phyloP scores from a whole-genome alignment of 2,329 filamentous ascomycete genomes.

The Exutisphaerella laricina region DNA sequence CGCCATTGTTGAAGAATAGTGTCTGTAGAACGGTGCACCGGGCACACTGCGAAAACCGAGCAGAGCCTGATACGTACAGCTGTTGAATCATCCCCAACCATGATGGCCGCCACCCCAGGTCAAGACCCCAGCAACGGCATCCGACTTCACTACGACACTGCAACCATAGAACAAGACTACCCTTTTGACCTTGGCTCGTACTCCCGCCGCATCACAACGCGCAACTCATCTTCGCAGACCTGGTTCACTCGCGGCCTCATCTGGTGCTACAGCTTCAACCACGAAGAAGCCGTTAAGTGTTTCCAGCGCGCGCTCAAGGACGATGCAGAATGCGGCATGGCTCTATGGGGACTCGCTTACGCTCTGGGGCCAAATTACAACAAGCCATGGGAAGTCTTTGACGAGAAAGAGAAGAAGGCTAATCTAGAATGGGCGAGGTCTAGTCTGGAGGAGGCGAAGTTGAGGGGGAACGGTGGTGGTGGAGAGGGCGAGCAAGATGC shows the following conservation, averaged over 20 bases:
- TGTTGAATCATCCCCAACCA: too few species aligned
- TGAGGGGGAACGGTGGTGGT: slow-evolving; percentile 16
- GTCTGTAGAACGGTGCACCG: too few species aligned
- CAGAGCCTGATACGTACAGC: too few species aligned
- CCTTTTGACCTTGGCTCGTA: slow-evolving; percentile 56
- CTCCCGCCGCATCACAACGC: slow-evolving; percentile 51
- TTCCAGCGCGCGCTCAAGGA: slow-evolving; percentile 55
- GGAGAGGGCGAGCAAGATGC: slow-evolving; percentile 33
- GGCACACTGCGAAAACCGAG: too few species aligned
- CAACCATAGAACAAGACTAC: slow-evolving; percentile 6
- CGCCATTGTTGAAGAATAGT: too few species aligned
- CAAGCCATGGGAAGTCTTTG: slow-evolving; percentile 70
- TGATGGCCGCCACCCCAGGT: neutral
- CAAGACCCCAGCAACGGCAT: neutral
- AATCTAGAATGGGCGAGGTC: slow-evolving; percentile 47
- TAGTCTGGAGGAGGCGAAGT: slow-evolving; percentile 43
- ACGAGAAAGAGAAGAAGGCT: slow-evolving; percentile 51
- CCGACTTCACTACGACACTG: neutral
- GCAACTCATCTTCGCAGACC: slow-evolving; percentile 47
- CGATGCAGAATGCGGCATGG: slow-evolving; percentile 56
- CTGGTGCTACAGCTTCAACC: slow-evolving; percentile 72
- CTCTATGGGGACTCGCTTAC: slow-evolving; percentile 66
- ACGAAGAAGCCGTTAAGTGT: slow-evolving; percentile 62
- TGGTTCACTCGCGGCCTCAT: slow-evolving; percentile 71
- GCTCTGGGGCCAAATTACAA: slow-evolving; percentile 72